Evolutionary conservation across 179 eudicot genomes (phyloP), one percentile per base, ranked within the genome.

Genomic region (Beta lomatogona): DNA sequence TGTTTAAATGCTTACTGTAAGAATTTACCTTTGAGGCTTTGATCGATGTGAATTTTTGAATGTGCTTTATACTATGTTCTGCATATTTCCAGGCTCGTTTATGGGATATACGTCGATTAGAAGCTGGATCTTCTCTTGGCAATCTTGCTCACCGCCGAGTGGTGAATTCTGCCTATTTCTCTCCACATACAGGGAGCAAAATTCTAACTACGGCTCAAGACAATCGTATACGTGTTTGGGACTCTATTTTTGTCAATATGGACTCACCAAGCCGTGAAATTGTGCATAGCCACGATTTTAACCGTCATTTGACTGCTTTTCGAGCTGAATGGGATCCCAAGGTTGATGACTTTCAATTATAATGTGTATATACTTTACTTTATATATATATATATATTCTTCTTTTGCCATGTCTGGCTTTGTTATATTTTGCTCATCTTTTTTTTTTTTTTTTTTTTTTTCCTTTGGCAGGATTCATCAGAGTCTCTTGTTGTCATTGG

Each of bases 321-420:
- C 89, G 92, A 67, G 99, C 97, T 60, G 99, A 96, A 87, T 96
- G 99, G 99, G 98, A 96, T 85, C 98, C 98, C 12, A 96, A 96
- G 97, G 99, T 94, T 79, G 75, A 36, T 50, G 15, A 48, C n/a
- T n/a, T 58, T 67, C 46, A 67, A 22, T 19, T 22, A 22, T 28
- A 28, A 19, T 22, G 25, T 70, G 36, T 3, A 18, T 1, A 36
- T 36, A 36, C 41, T 36, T 36, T 36, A 36, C 41, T 36, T 31
- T 36, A 1, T 36, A 64, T 21, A 67, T 31, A 16, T 64, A 52
- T 6, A 3, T 71, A 8, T 19, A 41, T 13, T 77, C 54, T 13
- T 70, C 18, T 13, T 28, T 74, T 36, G 22, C 59, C 76, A 74
- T 61, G 57, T 81, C n/a, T 79, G 76, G 25, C 41, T 44, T 25